Base-by-base conservation (phyloP, 441 rosid genomes). In the Brassica balearica region DNA sequence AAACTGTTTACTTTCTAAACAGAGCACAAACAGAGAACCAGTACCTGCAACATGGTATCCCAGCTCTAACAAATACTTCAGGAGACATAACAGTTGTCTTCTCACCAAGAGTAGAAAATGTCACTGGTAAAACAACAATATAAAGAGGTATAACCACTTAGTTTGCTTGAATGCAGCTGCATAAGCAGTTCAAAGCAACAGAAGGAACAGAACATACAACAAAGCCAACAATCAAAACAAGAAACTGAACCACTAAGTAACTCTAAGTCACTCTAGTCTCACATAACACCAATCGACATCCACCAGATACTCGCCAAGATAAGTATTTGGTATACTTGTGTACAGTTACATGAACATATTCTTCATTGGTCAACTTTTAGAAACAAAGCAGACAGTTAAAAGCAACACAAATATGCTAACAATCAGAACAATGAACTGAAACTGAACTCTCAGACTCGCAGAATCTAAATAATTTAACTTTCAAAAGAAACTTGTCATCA, bases 21-120 rank as follows among this genome's bases (percentile, higher is more conserved):
- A 77, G 75, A 74, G 77, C 67, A 77, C 65, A 65, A 25, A 62
- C 56, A 56, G 53, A 65, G 74, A 85, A 71, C 76, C 67, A 58
- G 83, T 77, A 88, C 99, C 99, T 91, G 97, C 99, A 96, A 85
- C 99, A 94, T 14, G 98, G 98, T 77, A 96, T 88, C 34, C 98
- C 99, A 9, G 95, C 97, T 76, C 82, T 77, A 56, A 88, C 82
- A 84, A 96, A 90, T 76, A 96, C 97, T 91, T 96, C 98, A 19
- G 98, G 99, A 46, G 99, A 94, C 92, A 96, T 92, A 68, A 94
- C 95, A 25, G 97, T 96, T 36, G 99, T 96, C 89, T 96, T 96
- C 92, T 96, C 97, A 74, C 99, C 99, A 62, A 96, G 98, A 58
- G 90, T 84, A 71, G 88, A 81, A 85, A 94, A 94, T 55, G 97